Conservation (phyloP, 768 basidiomycete genomes). For the Lactifluus piperatus region DNA sequence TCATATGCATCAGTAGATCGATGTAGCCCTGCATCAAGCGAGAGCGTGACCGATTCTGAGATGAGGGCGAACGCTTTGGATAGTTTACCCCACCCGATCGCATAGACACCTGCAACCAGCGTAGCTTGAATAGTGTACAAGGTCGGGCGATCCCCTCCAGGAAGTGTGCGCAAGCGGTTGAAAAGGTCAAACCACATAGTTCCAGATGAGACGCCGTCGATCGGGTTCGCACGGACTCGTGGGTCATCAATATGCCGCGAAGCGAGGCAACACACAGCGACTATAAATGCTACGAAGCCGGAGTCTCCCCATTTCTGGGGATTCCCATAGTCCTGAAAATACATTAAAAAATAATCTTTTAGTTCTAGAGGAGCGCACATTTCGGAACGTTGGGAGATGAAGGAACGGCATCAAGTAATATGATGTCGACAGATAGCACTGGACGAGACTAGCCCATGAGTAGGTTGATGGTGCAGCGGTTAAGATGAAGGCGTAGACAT, state of each 20-base stretch:
- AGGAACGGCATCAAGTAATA: constrained; percentile 89
- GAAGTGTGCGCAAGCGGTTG: constrained; percentile 76
- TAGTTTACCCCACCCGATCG: constrained; percentile 81
- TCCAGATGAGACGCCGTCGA: constrained; percentile 81
- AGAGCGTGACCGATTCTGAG: constrained; percentile 81
- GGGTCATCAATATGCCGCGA: constrained; percentile 91
- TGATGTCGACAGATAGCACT: constrained; percentile 85
- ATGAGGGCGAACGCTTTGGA: constrained; percentile 81
- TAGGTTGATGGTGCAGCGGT: constrained; percentile 1
- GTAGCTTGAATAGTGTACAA: constrained; percentile 88
- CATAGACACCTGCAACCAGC: constrained; percentile 87
- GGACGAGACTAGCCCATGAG: constrained; percentile 48
- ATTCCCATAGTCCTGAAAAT: constrained; percentile 75
- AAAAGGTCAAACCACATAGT: constrained; percentile 90
- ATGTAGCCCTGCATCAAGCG: constrained; percentile 83
- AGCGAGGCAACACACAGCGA: constrained; percentile 85
- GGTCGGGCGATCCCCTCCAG: constrained; percentile 81
- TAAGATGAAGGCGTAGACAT: constrained; percentile 22
- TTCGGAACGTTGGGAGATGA: constrained; percentile 82
- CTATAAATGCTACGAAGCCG: constrained; percentile 89
- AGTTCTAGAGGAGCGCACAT: constrained; percentile 36
- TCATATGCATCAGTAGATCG: constrained; percentile 80
- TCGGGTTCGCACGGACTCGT: constrained; percentile 74
- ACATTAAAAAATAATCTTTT: constrained; percentile 12
- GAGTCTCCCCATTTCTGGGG: constrained; percentile 95